Conservation (phyloP, 352 stramenopile species). For the Phytopythium ostracodes region DNA sequence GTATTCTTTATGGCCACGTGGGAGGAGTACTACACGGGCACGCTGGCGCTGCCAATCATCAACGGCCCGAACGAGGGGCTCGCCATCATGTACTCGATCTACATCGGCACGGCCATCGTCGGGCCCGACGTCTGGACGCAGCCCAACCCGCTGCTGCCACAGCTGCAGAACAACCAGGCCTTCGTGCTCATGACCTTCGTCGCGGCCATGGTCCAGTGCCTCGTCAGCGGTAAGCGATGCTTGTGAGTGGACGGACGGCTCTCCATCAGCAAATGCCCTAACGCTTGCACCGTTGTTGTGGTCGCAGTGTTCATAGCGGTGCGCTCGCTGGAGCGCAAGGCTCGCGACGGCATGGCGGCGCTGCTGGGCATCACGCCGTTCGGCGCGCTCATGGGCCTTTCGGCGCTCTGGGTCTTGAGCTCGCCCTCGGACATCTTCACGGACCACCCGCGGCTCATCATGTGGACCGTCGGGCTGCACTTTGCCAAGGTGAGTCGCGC, state of each 20-base stretch:
- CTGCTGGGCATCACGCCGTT: slow-evolving; percentile 67
- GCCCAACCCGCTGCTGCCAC: slow-evolving; percentile 49
- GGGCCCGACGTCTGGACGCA: slow-evolving; percentile 67
- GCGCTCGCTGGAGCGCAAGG: slow-evolving; percentile 49
- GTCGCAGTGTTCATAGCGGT: slow-evolving; percentile 61
- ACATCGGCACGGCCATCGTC: slow-evolving; percentile 58
- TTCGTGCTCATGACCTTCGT: slow-evolving; percentile 76
- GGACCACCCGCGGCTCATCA: slow-evolving; percentile 78
- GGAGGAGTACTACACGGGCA: slow-evolving; percentile 98
- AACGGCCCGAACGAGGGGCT: slow-evolving; percentile 97
- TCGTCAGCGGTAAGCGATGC: slow-evolving; percentile 54
- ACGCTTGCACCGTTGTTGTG: slow-evolving; percentile 2
- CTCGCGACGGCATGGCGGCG: slow-evolving; percentile 56
- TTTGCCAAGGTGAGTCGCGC: slow-evolving; percentile 62
- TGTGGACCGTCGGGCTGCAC: slow-evolving; percentile 79
- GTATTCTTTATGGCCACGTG: slow-evolving; percentile 98
- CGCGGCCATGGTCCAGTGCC: slow-evolving; percentile 56
- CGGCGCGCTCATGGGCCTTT: slow-evolving; percentile 55
- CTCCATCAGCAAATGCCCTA: slow-evolving; percentile 4
- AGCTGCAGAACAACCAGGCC: slow-evolving; percentile 74
- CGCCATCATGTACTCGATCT: slow-evolving; percentile 85
- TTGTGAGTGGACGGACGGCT: no score
- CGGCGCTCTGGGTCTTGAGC: slow-evolving; percentile 71
- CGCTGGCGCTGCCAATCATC: slow-evolving; percentile 91
- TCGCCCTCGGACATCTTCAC: slow-evolving; percentile 81